Base-by-base conservation (phyloP, 2,329 filamentous ascomycete genomes). In the Elsinoe perseae region DNA sequence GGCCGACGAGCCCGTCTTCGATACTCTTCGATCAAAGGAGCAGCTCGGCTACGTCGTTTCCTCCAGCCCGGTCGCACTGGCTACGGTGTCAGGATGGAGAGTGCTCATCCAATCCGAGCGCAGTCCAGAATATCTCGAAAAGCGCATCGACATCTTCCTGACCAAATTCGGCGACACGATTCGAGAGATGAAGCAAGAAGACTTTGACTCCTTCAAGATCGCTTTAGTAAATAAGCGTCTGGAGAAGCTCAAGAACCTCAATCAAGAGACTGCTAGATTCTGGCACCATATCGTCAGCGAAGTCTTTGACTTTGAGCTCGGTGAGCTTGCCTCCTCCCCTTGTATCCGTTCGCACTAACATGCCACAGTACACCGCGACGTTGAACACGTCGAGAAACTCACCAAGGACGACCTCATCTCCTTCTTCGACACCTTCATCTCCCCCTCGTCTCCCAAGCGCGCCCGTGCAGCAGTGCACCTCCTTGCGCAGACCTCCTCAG, bases 1-100 rank as follows among this genome's bases (percentile, higher is more conserved):
- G 73, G 84, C 89, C 0, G 87, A 95, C 57, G 93, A 98, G 73
- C 91, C 91, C 3, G 87, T 87, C 7, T 98, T 97, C 67, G 89
- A 98, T 71, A 90, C 95, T 69, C 79, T 98, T 6, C 83, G 93
- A 50, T 97, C 93, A 42, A 96, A 97, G 72, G 92, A 98, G 70
- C 92, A 98, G 72, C 84, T 98, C 5, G 93, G 93, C 10, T 98
- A 98, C 64, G 88, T 98, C 54, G 92, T 98, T 0, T 95, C 92
- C 72, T 92, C 87, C 50, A 88, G 89, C 25, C 78, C 83, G 36
- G 80, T 80, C 54, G 82, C 86, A 56, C 75, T 83, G n/a, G 90
- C 87, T 0, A 92, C 86, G 0, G 85, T 89, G 64, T 67, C 70
- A 1, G 89, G 88, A 1, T 93, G 93, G 71, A 82, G 91, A 4